These are phyloP conservation scores for Tausonia pullulans DNA, from an alignment of 1,284 basidiomycete genomes.

Conservation along the genomic window DNA sequence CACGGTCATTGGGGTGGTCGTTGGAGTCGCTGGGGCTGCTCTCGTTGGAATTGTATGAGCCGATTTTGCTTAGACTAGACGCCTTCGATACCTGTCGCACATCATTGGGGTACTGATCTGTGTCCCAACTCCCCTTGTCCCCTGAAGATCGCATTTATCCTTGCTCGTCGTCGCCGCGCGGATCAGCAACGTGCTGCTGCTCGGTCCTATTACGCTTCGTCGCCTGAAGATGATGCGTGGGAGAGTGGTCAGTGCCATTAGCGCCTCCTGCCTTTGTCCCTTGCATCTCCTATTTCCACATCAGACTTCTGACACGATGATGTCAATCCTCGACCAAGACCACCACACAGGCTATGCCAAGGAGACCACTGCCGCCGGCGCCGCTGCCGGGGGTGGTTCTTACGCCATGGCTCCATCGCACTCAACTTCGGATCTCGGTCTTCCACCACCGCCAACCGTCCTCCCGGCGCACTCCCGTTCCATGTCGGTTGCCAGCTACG, in stretches of 20 bases:
- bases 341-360: neutral
- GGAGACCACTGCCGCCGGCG: neutral
- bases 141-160: neutral
- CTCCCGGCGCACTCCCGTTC: neutral
- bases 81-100: too few relatives aligned
- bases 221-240: constrained; percentile 6
- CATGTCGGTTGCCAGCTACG: neutral
- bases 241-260: neutral
- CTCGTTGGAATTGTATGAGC: neutral
- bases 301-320: neutral
- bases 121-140: neutral
- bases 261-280: neutral
- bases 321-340: neutral
- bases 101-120: too few relatives aligned
- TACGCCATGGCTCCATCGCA: neutral
- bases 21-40: constrained; percentile 1
- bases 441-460: neutral
- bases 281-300: neutral
- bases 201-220: constrained; percentile 1
- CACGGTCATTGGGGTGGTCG: neutral
- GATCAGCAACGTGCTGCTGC: neutral
- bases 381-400: neutral
- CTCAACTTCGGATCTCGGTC: constrained; percentile 1
- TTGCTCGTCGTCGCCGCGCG: neutral
- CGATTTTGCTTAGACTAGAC: neutral